phyloP scores from a whole-genome alignment of 2,329 filamentous ascomycete species.

The Penicillium sp. region DNA sequence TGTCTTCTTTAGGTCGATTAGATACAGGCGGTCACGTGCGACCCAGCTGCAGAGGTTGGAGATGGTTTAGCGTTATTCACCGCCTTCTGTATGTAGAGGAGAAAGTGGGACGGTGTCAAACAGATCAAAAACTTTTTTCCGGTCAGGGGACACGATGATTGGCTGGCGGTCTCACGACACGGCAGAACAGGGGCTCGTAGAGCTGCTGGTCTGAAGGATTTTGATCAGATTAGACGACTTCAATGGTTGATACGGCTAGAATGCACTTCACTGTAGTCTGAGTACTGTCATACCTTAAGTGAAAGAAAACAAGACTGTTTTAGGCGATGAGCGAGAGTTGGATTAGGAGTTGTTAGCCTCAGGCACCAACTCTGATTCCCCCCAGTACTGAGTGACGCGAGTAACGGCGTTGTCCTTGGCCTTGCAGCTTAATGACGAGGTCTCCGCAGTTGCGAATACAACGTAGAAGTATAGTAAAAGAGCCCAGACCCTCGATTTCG shows the following conservation, averaged over 20 bases:
- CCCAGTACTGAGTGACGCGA: conserved; percentile 18
- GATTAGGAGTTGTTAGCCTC: conserved; percentile 14
- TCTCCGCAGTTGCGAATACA: conserved; percentile 17
- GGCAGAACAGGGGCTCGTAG: conserved; percentile 8
- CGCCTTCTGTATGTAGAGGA: conserved; percentile 11
- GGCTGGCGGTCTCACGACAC: conserved; percentile 1
- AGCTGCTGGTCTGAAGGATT: conserved; percentile 11
- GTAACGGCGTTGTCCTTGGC: conserved; percentile 17
- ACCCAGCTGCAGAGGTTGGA: neutral
- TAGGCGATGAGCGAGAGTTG: neutral
- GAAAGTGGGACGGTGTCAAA: neutral
- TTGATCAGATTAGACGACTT: conserved; percentile 16
- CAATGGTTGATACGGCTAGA: conserved; percentile 10
- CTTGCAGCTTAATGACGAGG: conserved; percentile 16
- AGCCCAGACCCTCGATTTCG: conserved; percentile 8
- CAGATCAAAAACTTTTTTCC: conserved; percentile 3
- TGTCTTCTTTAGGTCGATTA: conserved; percentile 4
- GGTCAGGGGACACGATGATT: conserved; percentile 5
- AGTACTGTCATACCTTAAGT: conserved; percentile 14
- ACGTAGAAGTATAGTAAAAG: conserved; percentile 12
- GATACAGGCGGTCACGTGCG: conserved; percentile 13
- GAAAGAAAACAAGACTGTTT: conserved; percentile 3
- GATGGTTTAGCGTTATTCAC: conserved; percentile 3
- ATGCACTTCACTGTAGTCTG: conserved; percentile 5
- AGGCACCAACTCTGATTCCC: conserved; percentile 17